Base-by-base conservation (phyloP, 331 rosid genomes). In the Phaseolus coccineus region DNA sequence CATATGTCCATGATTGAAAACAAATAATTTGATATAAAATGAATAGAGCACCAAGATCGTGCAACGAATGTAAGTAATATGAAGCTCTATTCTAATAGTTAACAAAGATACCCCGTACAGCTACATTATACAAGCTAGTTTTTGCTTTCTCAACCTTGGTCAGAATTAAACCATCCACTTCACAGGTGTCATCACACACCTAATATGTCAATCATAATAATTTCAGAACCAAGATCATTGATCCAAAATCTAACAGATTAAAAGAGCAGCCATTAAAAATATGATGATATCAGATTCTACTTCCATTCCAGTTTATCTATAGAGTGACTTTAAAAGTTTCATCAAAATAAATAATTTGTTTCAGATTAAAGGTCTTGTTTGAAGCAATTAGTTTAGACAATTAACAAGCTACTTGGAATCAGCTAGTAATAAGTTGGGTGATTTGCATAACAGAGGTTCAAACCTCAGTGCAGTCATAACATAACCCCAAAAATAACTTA, bases 91-190 rank as follows among this genome's bases (percentile, higher is more conserved):
- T 14, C 48, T 14, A 8, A 14, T 44, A 30, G 30, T 16, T 59
- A 28, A 39, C 46, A 16, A 74, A 27, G 64, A 61, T 25, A 44
- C 4, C 69, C 3, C 22, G 13, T 53, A 13, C 68, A 61, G 39
- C 66, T 33, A 55, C 67, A 55, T 72, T 19, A 52, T 33, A 72
- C 65, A 73, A 55, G 67, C 67, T 56, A 73, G 53, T 0, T 52
- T 52, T 71, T 19, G 51, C 47, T 31, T 52, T 53, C 50, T 58
- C 10, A 71, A 52, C 65, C 35, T 25, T 66, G 6, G 19, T 31
- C 31, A 53, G 77, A 52, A 37, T 22, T 37, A 19, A 37, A 35
- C 66, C 69, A 58, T 64, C 28, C 40, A 42, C 70, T 42, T 74
- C 58, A 44, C 3, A 11, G 35, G 78, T 27, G 57, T 48, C 44